Conservation (phyloP, 2,329 filamentous ascomycete species). For the Aspergillus spinulosporus region DNA sequence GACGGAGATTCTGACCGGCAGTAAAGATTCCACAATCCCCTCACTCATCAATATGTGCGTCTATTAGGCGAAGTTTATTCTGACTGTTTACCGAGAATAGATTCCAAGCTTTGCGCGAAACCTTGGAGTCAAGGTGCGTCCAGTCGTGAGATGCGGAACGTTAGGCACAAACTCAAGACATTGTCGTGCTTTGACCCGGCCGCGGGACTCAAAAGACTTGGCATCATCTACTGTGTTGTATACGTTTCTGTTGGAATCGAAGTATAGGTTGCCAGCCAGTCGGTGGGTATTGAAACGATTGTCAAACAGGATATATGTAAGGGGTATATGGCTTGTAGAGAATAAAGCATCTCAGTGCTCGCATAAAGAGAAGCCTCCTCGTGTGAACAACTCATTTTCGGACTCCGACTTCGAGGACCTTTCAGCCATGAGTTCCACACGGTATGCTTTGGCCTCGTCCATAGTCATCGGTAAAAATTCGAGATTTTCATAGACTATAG, state of each 20-base stretch:
- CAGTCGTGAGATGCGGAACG: not conserved
- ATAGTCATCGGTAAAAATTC: slow-evolving; percentile 26
- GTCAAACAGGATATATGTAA: not conserved
- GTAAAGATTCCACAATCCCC: no score
- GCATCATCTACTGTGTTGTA: not conserved
- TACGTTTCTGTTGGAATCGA: not conserved
- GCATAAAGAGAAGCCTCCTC: not conserved
- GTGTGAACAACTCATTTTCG: not conserved
- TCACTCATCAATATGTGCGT: no score
- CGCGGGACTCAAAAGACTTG: no score
- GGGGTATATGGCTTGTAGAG: slow-evolving; percentile 5
- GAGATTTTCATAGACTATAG: slow-evolving; percentile 28
- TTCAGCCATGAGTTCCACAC: slow-evolving; percentile 9
- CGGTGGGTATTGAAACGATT: not conserved
- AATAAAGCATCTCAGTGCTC: not conserved
- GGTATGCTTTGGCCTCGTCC: slow-evolving; percentile 3
- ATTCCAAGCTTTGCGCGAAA: not conserved
- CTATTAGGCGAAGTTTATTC: no score
- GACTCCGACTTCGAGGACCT: not conserved
- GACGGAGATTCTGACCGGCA: not conserved
- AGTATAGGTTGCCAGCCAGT: not conserved
- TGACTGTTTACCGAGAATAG: not conserved
- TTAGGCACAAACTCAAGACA: not conserved
- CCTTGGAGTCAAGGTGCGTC: not conserved
- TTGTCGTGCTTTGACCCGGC: not conserved